Evolutionary conservation across 768 basidiomycete genomes (phyloP).

Genomic region (Calocera viscosa): DNA sequence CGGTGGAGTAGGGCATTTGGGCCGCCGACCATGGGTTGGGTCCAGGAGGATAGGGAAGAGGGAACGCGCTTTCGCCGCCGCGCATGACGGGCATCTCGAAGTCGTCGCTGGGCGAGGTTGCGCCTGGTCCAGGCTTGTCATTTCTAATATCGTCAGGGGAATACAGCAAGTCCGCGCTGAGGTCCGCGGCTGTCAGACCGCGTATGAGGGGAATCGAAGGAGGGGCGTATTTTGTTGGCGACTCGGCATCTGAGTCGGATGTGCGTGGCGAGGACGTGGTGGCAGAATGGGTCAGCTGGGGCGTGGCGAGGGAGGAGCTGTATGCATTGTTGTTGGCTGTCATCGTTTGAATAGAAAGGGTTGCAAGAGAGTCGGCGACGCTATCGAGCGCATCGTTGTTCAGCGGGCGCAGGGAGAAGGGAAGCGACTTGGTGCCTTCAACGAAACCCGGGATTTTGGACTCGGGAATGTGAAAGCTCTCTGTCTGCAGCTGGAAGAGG

Average conservation of each 20-base stretch:
- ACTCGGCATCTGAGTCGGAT: background rate
- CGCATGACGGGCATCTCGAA: constrained; percentile 5
- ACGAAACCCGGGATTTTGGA: background rate
- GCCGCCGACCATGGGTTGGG: background rate
- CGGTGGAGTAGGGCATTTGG: background rate
- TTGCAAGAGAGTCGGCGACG: background rate
- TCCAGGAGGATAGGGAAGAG: background rate
- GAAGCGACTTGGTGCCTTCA: background rate
- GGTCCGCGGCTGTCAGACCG: background rate
- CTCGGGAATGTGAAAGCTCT: background rate
- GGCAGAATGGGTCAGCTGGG: background rate
- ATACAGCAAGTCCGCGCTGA: background rate
- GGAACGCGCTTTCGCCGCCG: background rate
- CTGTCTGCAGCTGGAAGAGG: background rate
- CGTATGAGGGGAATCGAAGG: background rate
- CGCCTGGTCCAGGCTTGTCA: background rate
- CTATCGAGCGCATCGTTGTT: background rate
- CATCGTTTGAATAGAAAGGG: background rate
- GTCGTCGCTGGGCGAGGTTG: background rate
- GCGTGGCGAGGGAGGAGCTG: background rate
- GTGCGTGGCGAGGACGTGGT: background rate
- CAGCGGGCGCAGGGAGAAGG: background rate
- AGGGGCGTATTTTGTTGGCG: background rate
- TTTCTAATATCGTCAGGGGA: background rate
- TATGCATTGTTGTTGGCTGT: background rate